Evolutionary conservation across 2,329 filamentous ascomycete species (phyloP).

Genomic region (Calonectria pteridis): DNA sequence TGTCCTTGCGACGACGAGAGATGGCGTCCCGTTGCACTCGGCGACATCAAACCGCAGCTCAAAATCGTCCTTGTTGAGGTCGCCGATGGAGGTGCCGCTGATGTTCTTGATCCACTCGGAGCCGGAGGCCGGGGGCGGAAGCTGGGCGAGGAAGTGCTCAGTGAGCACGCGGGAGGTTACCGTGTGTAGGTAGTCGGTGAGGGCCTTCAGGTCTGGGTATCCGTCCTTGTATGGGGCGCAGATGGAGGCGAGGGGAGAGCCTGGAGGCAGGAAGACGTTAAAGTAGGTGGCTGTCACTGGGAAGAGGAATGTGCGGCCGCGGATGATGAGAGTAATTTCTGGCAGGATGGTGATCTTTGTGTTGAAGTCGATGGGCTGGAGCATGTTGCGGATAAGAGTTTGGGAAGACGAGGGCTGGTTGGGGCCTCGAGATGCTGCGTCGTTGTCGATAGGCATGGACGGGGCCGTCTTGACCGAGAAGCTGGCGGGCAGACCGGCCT

Average conservation of each 20-base stretch:
- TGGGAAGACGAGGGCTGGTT: constrained; percentile 58
- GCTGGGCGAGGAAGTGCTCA: constrained; percentile 48
- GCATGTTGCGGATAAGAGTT: constrained; percentile 56
- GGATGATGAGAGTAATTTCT: constrained; percentile 56
- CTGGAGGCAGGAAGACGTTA: constrained; percentile 55
- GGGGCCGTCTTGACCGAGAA: constrained; percentile 58
- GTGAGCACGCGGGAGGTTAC: constrained; percentile 57
- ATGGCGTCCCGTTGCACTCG: constrained; percentile 30
- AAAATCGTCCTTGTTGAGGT: constrained; percentile 42
- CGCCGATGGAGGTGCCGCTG: constrained; percentile 49
- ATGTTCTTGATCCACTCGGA: constrained; percentile 47
- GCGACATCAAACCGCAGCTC: constrained; percentile 50
- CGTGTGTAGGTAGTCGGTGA: constrained; percentile 60
- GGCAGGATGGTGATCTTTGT: constrained; percentile 62
- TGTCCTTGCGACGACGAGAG: constrained; percentile 40
- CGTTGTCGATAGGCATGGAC: constrained; percentile 40
- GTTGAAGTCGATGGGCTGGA: constrained; percentile 56
- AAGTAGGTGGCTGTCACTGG: constrained; percentile 61
- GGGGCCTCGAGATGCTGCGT: constrained; percentile 45
- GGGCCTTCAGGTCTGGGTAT: constrained; percentile 59
- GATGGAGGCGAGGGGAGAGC: constrained; percentile 50
- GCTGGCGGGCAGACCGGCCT: constrained; percentile 59
- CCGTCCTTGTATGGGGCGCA: constrained; percentile 60
- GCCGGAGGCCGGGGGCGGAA: constrained; percentile 22
- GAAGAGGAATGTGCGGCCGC: constrained; percentile 58